phyloP scores from a whole-genome alignment of 805 yeast genomes.

The Torulaspora gathmanii region DNA sequence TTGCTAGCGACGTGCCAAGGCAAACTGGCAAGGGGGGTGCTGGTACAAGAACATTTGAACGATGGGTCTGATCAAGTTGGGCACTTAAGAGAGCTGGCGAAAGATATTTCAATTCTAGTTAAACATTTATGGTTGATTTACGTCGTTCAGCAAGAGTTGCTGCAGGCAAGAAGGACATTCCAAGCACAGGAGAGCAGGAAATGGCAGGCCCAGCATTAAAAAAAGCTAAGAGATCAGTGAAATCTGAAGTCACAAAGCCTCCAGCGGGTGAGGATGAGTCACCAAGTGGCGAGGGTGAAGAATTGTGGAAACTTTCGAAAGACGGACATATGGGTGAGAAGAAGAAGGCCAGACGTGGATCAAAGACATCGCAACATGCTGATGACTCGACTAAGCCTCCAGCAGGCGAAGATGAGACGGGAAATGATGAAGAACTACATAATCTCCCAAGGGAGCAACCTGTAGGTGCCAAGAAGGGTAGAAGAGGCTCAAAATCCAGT shows the following conservation, averaged over 20 bases:
- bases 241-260: neutral
- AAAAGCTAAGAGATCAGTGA: conserved; percentile 16
- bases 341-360: conserved; percentile 1
- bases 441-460: conserved; percentile 2
- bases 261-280: conserved; percentile 9
- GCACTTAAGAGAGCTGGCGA: neutral
- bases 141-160: conserved; percentile 34
- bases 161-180: conserved; percentile 12
- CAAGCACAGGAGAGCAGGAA: conserved; percentile 3
- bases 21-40: conserved; percentile 5
- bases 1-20: conserved; percentile 1
- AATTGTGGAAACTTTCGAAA: conserved; percentile 1
- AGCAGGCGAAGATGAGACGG: conserved; percentile 5
- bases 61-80: neutral
- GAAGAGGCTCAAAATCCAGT: conserved; percentile 6
- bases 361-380: neutral
- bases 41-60: neutral
- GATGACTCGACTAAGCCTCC: conserved; percentile 2
- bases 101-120: neutral
- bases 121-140: conserved; percentile 18
- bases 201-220: conserved; percentile 18
- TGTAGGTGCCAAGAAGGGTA: conserved; percentile 12
- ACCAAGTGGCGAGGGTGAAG: conserved; percentile 9
- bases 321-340: neutral
- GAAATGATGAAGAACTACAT: neutral